Evolutionary conservation across 2,329 filamentous ascomycete genomes (phyloP).

Genomic region (Paracorniculantispora psalliotae): DNA sequence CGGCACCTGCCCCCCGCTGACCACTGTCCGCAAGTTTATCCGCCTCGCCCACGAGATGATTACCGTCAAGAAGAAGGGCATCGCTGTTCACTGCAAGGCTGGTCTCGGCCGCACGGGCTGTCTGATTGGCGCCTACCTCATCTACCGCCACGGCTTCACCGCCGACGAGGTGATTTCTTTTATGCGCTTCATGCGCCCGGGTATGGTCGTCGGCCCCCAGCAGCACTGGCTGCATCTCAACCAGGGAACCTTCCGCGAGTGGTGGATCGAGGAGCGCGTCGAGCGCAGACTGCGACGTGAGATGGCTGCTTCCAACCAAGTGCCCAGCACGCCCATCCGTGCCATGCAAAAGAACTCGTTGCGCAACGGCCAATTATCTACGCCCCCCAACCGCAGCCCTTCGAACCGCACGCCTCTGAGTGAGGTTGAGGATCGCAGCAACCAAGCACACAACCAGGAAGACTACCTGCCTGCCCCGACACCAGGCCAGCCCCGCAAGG

Average conservation of each 20-base stretch:
- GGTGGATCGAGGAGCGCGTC: constrained; percentile 89
- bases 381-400: constrained; percentile 74
- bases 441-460: constrained; percentile 65
- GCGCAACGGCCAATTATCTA: constrained; percentile 67
- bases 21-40: constrained; percentile 91
- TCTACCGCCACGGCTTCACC: constrained; percentile 95
- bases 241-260: constrained; percentile 94
- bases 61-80: constrained; percentile 81
- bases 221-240: constrained; percentile 99
- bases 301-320: constrained; percentile 43
- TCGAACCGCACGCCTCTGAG: constrained; percentile 82
- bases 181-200: constrained; percentile 98
- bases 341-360: constrained; percentile 56
- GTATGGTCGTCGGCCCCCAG: constrained; percentile 97
- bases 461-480: constrained; percentile 93
- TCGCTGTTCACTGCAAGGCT: constrained; percentile 98
- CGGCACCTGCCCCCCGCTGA: constrained; percentile 86
- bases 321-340: constrained; percentile 56
- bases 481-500: constrained; percentile 90
- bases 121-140: constrained; percentile 93
- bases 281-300: constrained; percentile 62
- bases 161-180: constrained; percentile 96
- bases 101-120: constrained; percentile 93
- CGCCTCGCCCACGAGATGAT: constrained; percentile 93
- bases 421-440: constrained; percentile 80